Evolutionary conservation across 164 flowering plant species (phyloP).

Genomic region (Aristolochia californica): DNA sequence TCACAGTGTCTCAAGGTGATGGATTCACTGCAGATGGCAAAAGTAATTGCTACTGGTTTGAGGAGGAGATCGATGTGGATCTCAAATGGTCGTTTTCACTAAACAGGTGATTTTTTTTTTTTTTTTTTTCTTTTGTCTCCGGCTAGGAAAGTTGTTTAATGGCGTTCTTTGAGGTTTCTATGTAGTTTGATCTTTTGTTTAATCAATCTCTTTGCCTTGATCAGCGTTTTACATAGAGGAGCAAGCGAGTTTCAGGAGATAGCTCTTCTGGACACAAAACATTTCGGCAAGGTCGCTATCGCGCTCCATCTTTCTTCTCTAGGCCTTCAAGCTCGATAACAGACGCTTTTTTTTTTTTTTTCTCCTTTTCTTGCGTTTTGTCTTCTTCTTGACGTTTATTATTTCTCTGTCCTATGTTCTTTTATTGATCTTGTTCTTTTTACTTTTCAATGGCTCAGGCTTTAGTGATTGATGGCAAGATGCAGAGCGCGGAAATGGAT

Average conservation of each 20-base stretch:
- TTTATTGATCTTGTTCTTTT: not conserved
- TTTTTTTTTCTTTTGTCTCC: not conserved
- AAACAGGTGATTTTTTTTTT: slow-evolving; percentile 35
- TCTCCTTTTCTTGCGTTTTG: too few species aligned
- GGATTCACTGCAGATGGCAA: not conserved
- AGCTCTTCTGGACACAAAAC: slow-evolving; percentile 76
- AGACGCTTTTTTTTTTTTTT: not conserved
- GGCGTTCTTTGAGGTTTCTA: too few species aligned
- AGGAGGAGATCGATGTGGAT: slow-evolving; percentile 63
- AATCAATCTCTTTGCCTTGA: not conserved
- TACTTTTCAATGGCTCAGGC: not conserved
- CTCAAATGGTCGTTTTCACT: slow-evolving; percentile 82
- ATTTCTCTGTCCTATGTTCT: too few species aligned
- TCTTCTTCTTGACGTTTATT: too few species aligned
- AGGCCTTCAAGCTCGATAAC: not conserved
- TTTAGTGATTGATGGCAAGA: slow-evolving; percentile 80
- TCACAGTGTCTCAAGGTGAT: slow-evolving; percentile 1
- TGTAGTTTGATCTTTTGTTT: not conserved
- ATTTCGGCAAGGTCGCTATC: slow-evolving; percentile 59
- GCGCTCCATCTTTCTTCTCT: not conserved
- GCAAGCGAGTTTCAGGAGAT: slow-evolving; percentile 62
- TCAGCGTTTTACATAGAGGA: slow-evolving; percentile 51
- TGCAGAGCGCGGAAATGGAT: slow-evolving; percentile 82
- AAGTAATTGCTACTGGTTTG: slow-evolving; percentile 45
- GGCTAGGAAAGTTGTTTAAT: too few species aligned